Percentiles rank a stretch among this genome's conserved stretches.
phyloP scores from a whole-genome alignment of 1,284 basidiomycete species.

The Microbotryomycetes sp. region DNA sequence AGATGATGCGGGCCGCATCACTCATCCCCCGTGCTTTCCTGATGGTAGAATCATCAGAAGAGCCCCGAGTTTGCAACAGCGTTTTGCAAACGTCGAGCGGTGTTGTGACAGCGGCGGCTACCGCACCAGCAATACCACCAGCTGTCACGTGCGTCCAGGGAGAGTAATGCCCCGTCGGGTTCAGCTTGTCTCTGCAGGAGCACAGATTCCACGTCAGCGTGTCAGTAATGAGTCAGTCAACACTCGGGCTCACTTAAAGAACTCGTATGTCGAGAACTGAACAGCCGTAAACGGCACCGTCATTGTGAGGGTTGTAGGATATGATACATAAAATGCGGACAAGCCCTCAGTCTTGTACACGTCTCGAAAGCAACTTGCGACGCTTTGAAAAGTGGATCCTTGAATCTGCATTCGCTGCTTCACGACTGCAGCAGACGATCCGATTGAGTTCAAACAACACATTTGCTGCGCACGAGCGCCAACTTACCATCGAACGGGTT shows the following conservation, averaged over 20 bases:
- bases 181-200: constrained; percentile 59
- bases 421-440: constrained; percentile 59
- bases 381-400: constrained; percentile 79
- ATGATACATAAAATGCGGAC: constrained; percentile 92
- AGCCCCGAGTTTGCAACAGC: constrained; percentile 87
- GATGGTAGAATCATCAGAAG: constrained; percentile 72
- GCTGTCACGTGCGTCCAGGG: constrained; percentile 84
- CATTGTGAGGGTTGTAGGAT: constrained; percentile 95
- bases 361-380: constrained; percentile 69
- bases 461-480: too few relatives aligned
- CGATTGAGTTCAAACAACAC: background rate
- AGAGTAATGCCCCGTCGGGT: constrained; percentile 80
- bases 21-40: constrained; percentile 74
- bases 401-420: constrained; percentile 99
- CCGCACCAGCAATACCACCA: constrained; percentile 85
- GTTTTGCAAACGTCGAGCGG: constrained; percentile 99
- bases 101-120: constrained; percentile 92
- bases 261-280: constrained; percentile 96
- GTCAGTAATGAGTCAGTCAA: background rate
- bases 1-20: constrained; percentile 85
- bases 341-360: constrained; percentile 84
- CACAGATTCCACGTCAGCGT: too few relatives aligned
- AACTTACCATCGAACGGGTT: constrained; percentile 95
- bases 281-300: constrained; percentile 97
- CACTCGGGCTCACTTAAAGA: constrained; percentile 55